Evolutionary conservation across 306 rosid species (phyloP), one percentile per base, ranked within the genome.

Genomic region (Parietaria judaica): DNA sequence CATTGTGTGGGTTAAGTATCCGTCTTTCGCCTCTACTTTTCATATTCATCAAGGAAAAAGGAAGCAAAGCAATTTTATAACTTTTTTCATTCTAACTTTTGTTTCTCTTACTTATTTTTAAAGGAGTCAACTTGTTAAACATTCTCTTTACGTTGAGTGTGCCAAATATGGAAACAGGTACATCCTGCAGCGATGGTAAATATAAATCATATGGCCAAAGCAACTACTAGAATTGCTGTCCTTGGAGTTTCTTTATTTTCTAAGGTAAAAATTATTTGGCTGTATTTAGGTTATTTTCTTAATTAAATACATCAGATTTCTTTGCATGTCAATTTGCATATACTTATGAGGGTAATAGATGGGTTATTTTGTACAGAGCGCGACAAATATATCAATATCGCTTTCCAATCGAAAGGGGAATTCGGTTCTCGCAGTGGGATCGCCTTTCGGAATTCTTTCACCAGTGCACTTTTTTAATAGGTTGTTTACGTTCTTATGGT

Each of bases 371-470:
- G 56, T 45, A 39, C 59, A 92, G 98, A 88, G 70, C 36, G 38
- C 58, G 74, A 79, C 84, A 70, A 76, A 74, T 64, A 64, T 74
- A 72, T 43, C 60, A 35, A 61, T 77, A 70, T 80, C 90, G 39
- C 76, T 86, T 67, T 77, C 74, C 73, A 75, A 70, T 73, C 83
- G 77, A 69, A 84, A 81, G 76, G 98, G 98, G 61, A 76, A 81
- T 77, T 86, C 82, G 76, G 88, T 85, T 71, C 74, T 91, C 61
- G 89, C 88, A 37, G 81, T 91, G 68, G 97, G 96, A 71, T 91
- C 97, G 75, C 97, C 97, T 60, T 92, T 92, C 79, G 98, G 98
- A 51, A 76, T 92, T 72, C 70, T 92, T 58, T 88, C 96, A 80
- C 92, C 96, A 13, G 53, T 82, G 56, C 98, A 92, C 73, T 92